phyloP scores from a whole-genome alignment of 148 eudicot species.

The Rhododendron vialii region DNA sequence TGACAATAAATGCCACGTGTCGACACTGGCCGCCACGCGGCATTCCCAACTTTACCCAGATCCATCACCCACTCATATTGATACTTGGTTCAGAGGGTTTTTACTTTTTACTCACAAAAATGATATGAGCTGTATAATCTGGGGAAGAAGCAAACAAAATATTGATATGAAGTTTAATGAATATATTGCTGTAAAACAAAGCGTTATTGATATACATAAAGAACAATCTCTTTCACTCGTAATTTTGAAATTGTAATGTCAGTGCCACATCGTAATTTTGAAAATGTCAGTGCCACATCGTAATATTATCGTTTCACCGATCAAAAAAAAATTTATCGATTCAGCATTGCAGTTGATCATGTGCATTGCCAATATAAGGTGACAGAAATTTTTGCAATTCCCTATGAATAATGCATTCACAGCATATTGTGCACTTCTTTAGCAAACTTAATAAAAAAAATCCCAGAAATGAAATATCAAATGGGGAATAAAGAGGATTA shows the following conservation, averaged over 20 bases:
- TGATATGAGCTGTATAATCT: not conserved
- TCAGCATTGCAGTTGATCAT: not conserved
- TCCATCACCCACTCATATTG: not conserved
- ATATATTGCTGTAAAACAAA: too few species aligned
- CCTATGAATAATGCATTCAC: not conserved
- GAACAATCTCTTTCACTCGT: not conserved
- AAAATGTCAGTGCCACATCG: not conserved
- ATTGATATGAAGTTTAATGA: too few species aligned
- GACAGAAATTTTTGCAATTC: not conserved
- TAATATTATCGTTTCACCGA: not conserved
- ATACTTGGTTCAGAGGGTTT: not conserved
- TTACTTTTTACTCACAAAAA: too few species aligned
- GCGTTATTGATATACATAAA: not conserved
- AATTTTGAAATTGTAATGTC: not conserved
- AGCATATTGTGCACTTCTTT: not conserved
- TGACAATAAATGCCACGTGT: not conserved
- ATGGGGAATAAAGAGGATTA: not conserved
- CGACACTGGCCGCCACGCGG: not conserved
- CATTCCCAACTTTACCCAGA: not conserved
- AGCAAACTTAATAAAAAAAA: not conserved
- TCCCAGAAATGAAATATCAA: not conserved
- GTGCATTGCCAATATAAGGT: not conserved
- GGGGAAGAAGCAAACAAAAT: not conserved
- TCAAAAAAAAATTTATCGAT: not conserved
- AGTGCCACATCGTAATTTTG: not conserved